Percentiles rank a stretch among this genome's conserved stretches.
Conservation (phyloP, 306 rosid species). For the Acacia melanoxylon region DNA sequence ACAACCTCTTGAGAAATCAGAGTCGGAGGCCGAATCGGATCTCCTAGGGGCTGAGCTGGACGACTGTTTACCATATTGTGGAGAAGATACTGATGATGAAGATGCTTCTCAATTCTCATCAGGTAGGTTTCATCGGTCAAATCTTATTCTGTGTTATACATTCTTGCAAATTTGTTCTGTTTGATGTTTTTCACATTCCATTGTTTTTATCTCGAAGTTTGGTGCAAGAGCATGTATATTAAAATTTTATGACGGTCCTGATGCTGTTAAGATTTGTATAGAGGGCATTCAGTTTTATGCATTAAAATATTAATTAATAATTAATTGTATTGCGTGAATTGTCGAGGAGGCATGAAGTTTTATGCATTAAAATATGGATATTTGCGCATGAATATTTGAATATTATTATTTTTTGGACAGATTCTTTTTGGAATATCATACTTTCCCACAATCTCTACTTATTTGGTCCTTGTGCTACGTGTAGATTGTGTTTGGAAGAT, state of each 20-base stretch:
- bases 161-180: not conserved
- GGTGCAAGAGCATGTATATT: not conserved
- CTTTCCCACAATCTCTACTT: not conserved
- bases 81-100: too few species aligned
- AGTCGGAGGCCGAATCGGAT: slow-evolving; percentile 36
- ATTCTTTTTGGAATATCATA: not conserved
- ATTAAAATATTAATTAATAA: not conserved
- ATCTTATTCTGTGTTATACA: too few species aligned
- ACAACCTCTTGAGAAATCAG: slow-evolving; percentile 19
- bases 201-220: not conserved
- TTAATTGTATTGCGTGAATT: not conserved
- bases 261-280: not conserved
- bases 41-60: slow-evolving; percentile 38
- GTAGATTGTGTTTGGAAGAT: not conserved
- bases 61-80: not conserved
- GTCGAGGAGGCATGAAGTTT: not conserved
- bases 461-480: not conserved
- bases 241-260: not conserved
- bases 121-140: too few species aligned
- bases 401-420: not conserved
- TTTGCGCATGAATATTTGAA: too few species aligned
- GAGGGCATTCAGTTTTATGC: not conserved
- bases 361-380: too few species aligned
- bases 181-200: not conserved
- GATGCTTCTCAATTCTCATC: too few species aligned